Base-by-base conservation (phyloP, 139 green algal species). In the Chlamydomonas asymmetrica region DNA sequence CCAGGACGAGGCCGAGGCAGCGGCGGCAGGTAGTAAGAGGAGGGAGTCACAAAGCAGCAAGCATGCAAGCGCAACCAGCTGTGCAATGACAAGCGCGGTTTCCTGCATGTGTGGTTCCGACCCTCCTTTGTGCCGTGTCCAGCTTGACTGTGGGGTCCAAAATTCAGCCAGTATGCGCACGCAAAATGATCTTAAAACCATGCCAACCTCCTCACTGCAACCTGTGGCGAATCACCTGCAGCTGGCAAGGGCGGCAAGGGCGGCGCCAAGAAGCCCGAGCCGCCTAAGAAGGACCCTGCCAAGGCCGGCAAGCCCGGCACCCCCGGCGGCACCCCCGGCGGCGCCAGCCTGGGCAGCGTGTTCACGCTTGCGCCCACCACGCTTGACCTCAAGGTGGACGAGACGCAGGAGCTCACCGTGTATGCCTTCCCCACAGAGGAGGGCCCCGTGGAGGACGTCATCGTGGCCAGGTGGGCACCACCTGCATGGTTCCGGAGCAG, bases 381-480 rank as follows among this genome's bases (percentile, higher is more conserved):
- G 4, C 79, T 94, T 75, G 75, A 88, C 54, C 80, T 96, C 48
- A 82, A 82, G 48, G 69, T 89, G 54, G 81, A 90, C n/a, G 86
- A 91, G 82, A 88, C 82, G 37, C 73, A 84, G 71, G 88, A 93
- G 43, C 74, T 96, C 18, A 68, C 45, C 10, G 73, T 95, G 35
- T 89, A 79, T 66, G 91, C 84, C n/a, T 93, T 90, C 82, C 89
- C 91, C 6, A 70, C 31, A 31, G 37, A 61, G 43, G 82, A 87
- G 52, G 87, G 84, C 18, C 52, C 52, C 8, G 70, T 85, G 23
- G 69, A 87, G 64, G 88, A 92, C 63, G 77, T 74, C 5, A 63
- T 94, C 39, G 78, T 94, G 64, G 86, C 74, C 82, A 82, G 80
- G 74, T 81, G 64, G 5, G 71, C 35, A 39, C 13, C 29, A n/a